Evolutionary conservation across 2,329 filamentous ascomycete genomes (phyloP), one percentile per base, ranked within the genome.

Genomic region (Cercospora sp.): DNA sequence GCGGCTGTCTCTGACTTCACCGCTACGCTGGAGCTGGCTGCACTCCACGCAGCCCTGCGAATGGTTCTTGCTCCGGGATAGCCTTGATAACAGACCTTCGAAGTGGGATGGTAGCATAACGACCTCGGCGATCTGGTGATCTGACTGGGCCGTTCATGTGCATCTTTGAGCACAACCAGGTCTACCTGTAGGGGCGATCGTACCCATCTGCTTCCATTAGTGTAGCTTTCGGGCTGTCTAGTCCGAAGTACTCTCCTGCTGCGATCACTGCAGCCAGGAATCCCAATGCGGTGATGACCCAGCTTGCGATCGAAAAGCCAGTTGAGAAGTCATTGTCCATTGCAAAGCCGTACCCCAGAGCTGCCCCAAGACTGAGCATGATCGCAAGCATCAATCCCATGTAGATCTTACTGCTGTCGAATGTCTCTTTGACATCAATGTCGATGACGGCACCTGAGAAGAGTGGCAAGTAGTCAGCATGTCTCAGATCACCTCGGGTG

Each of bases 221-320:
- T 13, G 68, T 69, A 45, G 68, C 68, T 10, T 64, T 69, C 10
- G 69, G 69, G 20, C 55, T 66, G 10, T 71, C 69, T 9, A 71
- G 36, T 5, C 69, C 69, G 23, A 71, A 53, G 40, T 69, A 69
- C 53, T 71, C 69, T 23, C 69, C 68, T 2, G 69, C 69, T 3
- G 70, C 70, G n/a, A 69, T 59, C 0, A 70, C 67, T 9, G 70
- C 70, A n/a, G 68, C 68, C n/a, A 72, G 63, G 64, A 72, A 72
- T 0, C 70, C 70, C n/a, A 68, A 63, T 1, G 70, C 70, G 3
- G 70, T 72, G n/a, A 72, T 68, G 6, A 70, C 42, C 70, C 70
- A 72, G 6, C 68, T 69, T 10, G 66, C 70, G 18, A 72, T 67
- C 7, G 70, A 72, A 40, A 72, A 72, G 4, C 70, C 70, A 12